Evolutionary conservation across 768 basidiomycete genomes (phyloP).

Genomic region (Collybiopsis confluens): DNA sequence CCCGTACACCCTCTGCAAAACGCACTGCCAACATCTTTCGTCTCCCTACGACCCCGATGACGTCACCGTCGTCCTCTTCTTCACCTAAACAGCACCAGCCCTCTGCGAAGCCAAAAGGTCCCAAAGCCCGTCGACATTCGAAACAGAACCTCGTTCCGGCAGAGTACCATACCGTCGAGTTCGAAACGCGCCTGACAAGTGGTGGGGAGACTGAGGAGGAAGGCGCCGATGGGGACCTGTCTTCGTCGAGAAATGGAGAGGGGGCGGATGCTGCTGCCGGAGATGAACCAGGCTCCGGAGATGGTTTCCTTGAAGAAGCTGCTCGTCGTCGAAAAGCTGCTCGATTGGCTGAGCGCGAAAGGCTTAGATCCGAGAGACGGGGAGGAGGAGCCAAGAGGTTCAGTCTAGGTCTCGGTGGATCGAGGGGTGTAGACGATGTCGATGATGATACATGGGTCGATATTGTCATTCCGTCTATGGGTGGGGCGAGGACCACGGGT

Average conservation of each 20-base stretch:
- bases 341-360: conserved; percentile 3
- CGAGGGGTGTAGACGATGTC: conserved; percentile 1
- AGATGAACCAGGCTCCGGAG: no score
- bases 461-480: conserved; percentile 1
- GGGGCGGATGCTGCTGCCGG: not conserved
- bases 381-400: not conserved
- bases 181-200: conserved; percentile 75
- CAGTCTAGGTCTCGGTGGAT: conserved; percentile 19
- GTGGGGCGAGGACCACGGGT: conserved; percentile 16
- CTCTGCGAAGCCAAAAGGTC: not conserved
- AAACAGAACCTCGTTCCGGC: conserved; percentile 40
- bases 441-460: conserved; percentile 2
- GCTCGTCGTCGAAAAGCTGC: not conserved
- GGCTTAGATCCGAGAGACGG: not conserved
- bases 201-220: conserved; percentile 25
- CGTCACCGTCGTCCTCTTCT: not conserved
- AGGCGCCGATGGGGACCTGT: no score
- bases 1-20: not conserved
- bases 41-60: not conserved
- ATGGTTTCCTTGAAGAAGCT: conserved; percentile 3
- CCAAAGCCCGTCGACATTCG: conserved; percentile 36
- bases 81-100: not conserved
- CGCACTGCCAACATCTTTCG: not conserved
- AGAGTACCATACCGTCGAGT: conserved; percentile 80
- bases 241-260: not conserved